Evolutionary conservation across 495 filamentous ascomycete species (phyloP).

Genomic region (Pyronema domesticum): DNA sequence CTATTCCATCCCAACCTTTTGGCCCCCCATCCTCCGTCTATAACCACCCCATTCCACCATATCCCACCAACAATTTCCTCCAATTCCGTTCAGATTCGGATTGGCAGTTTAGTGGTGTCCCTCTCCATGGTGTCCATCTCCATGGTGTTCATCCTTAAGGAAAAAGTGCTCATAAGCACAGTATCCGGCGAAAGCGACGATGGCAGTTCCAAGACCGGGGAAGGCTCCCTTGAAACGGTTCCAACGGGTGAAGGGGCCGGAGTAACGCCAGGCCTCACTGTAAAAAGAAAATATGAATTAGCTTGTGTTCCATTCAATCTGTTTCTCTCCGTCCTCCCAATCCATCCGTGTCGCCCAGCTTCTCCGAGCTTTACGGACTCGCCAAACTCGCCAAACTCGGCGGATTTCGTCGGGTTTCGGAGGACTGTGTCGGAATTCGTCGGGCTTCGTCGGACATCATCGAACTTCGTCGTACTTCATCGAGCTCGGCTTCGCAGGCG

Average conservation of each 20-base stretch:
- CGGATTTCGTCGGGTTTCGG: neutral
- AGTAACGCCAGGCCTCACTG: conserved; percentile 91
- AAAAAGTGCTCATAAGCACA: conserved; percentile 78
- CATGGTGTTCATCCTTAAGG: conserved; percentile 49
- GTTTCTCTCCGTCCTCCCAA: conserved; percentile 3
- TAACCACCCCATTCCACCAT: neutral
- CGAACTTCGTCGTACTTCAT: too few relatives aligned
- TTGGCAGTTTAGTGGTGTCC: conserved; percentile 25
- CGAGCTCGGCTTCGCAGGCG: too few relatives aligned
- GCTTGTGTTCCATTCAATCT: conserved; percentile 10
- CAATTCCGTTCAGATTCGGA: too few relatives aligned
- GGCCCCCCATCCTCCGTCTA: neutral
- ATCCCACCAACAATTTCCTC: too few relatives aligned
- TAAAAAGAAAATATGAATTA: neutral
- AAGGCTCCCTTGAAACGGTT: conserved; percentile 75
- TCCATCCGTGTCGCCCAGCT: neutral
- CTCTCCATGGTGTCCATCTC: conserved; percentile 32
- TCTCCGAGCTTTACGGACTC: neutral
- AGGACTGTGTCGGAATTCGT: too few relatives aligned
- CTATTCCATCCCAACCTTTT: neutral
- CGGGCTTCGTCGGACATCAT: too few relatives aligned
- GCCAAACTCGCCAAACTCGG: neutral
- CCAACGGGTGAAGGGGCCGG: conserved; percentile 67
- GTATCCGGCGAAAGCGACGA: conserved; percentile 77
- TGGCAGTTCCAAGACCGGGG: conserved; percentile 80